These are phyloP conservation scores for Chlorencoelia australis DNA, from an alignment of 2,329 filamentous ascomycete genomes.

Conservation along the genomic window DNA sequence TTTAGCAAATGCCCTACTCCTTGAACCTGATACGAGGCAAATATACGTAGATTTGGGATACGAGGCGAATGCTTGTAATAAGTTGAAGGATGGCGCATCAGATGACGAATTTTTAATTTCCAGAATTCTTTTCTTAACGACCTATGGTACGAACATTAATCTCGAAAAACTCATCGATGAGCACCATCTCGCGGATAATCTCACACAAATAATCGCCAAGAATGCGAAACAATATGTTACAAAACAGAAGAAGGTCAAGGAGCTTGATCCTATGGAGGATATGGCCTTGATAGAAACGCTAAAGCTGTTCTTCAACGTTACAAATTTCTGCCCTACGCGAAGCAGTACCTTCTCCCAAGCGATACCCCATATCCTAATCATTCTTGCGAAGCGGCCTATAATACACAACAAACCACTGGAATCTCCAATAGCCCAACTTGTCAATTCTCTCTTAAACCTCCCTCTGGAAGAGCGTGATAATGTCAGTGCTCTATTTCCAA, in stretches of 20 bases:
- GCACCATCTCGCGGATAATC: conserved; percentile 54
- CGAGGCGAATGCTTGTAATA: conserved; percentile 56
- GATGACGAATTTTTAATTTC: conserved; percentile 82
- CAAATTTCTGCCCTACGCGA: conserved; percentile 59
- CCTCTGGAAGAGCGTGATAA: conserved; percentile 48
- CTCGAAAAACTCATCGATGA: conserved; percentile 55
- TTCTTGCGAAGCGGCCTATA: conserved; percentile 52
- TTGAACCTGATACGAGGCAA: conserved; percentile 58
- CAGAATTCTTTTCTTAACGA: conserved; percentile 71
- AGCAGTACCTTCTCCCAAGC: conserved; percentile 53
- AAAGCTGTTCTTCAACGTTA: conserved; percentile 84
- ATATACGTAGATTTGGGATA: conserved; percentile 62
- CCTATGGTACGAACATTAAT: conserved; percentile 64
- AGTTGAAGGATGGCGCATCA: conserved; percentile 59
- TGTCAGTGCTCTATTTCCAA: conserved; percentile 50
- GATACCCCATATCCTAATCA: conserved; percentile 58
- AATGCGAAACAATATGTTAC: conserved; percentile 50
- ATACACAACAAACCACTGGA: conserved; percentile 59
- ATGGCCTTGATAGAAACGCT: conserved; percentile 76
- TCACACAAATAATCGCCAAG: conserved; percentile 58
- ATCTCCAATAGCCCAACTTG: conserved; percentile 56
- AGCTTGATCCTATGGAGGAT: conserved; percentile 54
- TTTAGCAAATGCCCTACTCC: conserved; percentile 73
- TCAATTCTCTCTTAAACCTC: conserved; percentile 77
- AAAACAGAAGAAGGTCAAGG: conserved; percentile 21